A percentile compares a stretch with the other conserved stretches of the same genome.
phyloP scores from a whole-genome alignment of 306 rosid genomes.

The Begonia loranthoides region DNA sequence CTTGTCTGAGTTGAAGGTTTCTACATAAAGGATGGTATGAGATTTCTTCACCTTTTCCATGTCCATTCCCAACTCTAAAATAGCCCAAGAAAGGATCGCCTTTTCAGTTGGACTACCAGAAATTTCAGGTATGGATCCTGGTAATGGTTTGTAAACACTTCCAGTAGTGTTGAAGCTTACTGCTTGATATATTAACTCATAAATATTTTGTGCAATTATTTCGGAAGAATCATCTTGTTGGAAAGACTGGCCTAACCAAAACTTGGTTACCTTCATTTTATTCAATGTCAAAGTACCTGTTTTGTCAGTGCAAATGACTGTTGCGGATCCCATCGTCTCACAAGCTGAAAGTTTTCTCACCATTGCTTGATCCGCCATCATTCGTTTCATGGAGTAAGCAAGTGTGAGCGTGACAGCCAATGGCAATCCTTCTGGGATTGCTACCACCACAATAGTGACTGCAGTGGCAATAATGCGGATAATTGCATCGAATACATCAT shows the following conservation, averaged over 20 bases:
- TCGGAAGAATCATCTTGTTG: slow-evolving; percentile 20
- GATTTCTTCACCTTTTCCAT: slow-evolving; percentile 42
- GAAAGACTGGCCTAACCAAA: slow-evolving; percentile 50
- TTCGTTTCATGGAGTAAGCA: slow-evolving; percentile 92
- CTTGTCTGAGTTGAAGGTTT: slow-evolving; percentile 76
- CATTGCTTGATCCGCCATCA: slow-evolving; percentile 91
- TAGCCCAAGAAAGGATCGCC: slow-evolving; percentile 69
- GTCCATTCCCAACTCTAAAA: slow-evolving; percentile 46
- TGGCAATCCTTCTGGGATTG: slow-evolving; percentile 87
- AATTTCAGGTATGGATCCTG: slow-evolving; percentile 45
- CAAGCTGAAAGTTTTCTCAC: slow-evolving; percentile 84
- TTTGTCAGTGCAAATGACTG: slow-evolving; percentile 79
- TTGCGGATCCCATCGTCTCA: slow-evolving; percentile 91
- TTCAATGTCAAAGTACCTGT: slow-evolving; percentile 76
- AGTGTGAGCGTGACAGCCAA: slow-evolving; percentile 77
- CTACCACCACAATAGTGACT: slow-evolving; percentile 85
- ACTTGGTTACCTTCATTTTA: slow-evolving; percentile 62
- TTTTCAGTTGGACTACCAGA: slow-evolving; percentile 86
- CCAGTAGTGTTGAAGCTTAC: slow-evolving; percentile 72
- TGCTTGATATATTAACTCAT: slow-evolving; percentile 45
- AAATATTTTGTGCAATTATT: slow-evolving; percentile 22
- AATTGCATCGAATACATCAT: slow-evolving; percentile 35
- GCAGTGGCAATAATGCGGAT: slow-evolving; percentile 51
- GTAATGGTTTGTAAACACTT: slow-evolving; percentile 32
- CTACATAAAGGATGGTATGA: slow-evolving; percentile 42